Percentiles rank a stretch among this genome's conserved stretches.
phyloP scores from a whole-genome alignment of 1,284 basidiomycete species.

The Cryptococcus sp. region DNA sequence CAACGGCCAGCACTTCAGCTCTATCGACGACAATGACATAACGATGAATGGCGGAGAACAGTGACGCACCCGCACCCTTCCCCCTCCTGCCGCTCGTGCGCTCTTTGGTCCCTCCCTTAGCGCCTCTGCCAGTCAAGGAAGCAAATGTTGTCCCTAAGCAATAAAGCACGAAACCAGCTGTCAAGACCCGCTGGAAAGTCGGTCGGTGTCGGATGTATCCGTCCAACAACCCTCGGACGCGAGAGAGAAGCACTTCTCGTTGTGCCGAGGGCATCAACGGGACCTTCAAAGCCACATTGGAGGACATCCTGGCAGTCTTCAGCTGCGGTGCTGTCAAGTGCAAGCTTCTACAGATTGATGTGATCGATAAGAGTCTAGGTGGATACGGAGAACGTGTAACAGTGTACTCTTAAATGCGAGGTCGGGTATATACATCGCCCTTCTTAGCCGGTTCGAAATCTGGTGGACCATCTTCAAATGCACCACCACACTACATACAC shows the following conservation, averaged over 20 bases:
- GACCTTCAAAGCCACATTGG: neutral
- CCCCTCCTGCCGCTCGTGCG: conserved; percentile 16
- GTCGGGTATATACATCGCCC: too few species aligned
- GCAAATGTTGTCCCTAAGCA: conserved; percentile 40
- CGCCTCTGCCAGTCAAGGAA: conserved; percentile 34
- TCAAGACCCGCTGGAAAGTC: conserved; percentile 67
- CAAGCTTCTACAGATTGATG: too few species aligned
- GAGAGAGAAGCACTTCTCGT: conserved; percentile 12
- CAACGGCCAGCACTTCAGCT: neutral
- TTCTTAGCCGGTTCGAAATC: too few species aligned
- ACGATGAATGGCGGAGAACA: neutral
- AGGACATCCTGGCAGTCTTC: too few species aligned
- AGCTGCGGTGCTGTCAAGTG: too few species aligned
- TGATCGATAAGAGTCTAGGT: too few species aligned
- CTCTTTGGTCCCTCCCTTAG: conserved; percentile 14
- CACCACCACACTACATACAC: too few species aligned
- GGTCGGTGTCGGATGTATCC: conserved; percentile 66
- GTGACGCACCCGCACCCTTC: conserved; percentile 13
- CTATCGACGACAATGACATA: neutral
- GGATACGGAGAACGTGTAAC: too few species aligned
- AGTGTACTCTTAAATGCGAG: too few species aligned
- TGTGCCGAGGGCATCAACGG: neutral
- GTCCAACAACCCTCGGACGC: conserved; percentile 22
- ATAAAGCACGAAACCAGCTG: conserved; percentile 47
- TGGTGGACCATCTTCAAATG: too few species aligned